Percentiles rank a stretch among this genome's conserved stretches.
Evolutionary conservation across 2,329 filamentous ascomycete species (phyloP).

Genomic region (Fusarium sp.): DNA sequence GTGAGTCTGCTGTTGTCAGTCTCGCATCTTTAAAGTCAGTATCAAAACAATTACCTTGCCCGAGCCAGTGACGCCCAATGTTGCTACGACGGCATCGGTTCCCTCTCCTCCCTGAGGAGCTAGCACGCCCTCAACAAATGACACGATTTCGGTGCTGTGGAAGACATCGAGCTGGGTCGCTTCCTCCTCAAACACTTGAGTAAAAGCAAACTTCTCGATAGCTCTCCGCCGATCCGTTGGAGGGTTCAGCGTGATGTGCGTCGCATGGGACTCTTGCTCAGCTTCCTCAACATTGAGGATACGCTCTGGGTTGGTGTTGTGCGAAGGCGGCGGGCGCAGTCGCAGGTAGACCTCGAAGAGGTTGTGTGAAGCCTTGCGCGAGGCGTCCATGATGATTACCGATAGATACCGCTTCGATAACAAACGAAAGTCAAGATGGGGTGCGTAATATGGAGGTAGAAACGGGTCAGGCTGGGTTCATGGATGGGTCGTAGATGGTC

Average conservation of each 20-base stretch:
- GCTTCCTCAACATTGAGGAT: slow-evolving; percentile 82
- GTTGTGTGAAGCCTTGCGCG: slow-evolving; percentile 56
- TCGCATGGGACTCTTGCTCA: slow-evolving; percentile 60
- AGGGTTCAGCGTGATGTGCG: slow-evolving; percentile 81
- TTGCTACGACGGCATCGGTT: slow-evolving; percentile 90
- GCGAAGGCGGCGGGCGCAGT: slow-evolving; percentile 75
- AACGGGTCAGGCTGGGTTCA: slow-evolving; percentile 37
- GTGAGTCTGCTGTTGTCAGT: slow-evolving; percentile 74
- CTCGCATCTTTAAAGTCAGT: background rate
- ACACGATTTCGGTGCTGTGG: slow-evolving; percentile 78
- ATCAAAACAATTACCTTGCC: slow-evolving; percentile 77
- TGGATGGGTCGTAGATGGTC: slow-evolving; percentile 30
- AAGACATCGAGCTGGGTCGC: slow-evolving; percentile 90
- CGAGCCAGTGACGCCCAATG: slow-evolving; percentile 92
- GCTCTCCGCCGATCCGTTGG: slow-evolving; percentile 88
- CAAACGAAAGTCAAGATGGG: slow-evolving; percentile 10
- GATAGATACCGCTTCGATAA: slow-evolving; percentile 14
- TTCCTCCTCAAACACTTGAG: slow-evolving; percentile 89
- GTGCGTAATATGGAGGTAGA: slow-evolving; percentile 18
- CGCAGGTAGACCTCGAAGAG: slow-evolving; percentile 95
- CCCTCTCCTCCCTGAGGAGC: slow-evolving; percentile 79
- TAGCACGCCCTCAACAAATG: slow-evolving; percentile 84
- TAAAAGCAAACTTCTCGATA: slow-evolving; percentile 95
- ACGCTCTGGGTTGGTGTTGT: slow-evolving; percentile 64
- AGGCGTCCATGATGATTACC: slow-evolving; percentile 52